phyloP scores from a whole-genome alignment of 2,329 filamentous ascomycete species.

The Penicillium janthinellum region DNA sequence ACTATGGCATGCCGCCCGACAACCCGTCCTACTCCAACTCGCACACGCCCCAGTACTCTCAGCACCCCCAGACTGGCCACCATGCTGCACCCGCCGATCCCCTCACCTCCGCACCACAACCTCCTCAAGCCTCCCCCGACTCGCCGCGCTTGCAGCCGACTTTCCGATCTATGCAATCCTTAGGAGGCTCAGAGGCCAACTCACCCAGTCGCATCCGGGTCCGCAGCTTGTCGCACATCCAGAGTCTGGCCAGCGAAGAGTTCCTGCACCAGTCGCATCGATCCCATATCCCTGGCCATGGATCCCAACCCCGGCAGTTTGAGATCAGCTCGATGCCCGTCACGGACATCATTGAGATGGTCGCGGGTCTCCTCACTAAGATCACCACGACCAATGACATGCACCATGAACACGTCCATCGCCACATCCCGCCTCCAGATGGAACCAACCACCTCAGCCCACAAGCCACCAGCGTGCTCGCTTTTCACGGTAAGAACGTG shows the following conservation, averaged over 20 bases:
- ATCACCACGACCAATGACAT: conserved; percentile 96
- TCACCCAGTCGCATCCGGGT: conserved; percentile 71
- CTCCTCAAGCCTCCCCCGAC: conserved; percentile 43
- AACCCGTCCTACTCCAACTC: conserved; percentile 17
- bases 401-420: conserved; percentile 88
- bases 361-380: conserved; percentile 91
- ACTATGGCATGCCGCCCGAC: conserved; percentile 29
- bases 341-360: conserved; percentile 97
- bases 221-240: conserved; percentile 86
- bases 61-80: conserved; percentile 26
- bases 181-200: conserved; percentile 45
- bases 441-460: conserved; percentile 61
- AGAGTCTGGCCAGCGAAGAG: conserved; percentile 81
- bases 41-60: conserved; percentile 24
- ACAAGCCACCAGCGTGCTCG: conserved; percentile 75
- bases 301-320: conserved; percentile 65
- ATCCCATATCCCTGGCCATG: conserved; percentile 45
- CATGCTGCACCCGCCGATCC: conserved; percentile 27
- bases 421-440: conserved; percentile 65
- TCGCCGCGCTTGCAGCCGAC: conserved; percentile 51
- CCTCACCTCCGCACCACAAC: conserved; percentile 30
- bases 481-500: conserved; percentile 97
- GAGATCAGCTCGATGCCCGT: conserved; percentile 99
- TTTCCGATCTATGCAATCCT: conserved; percentile 46
- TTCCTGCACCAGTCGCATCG: conserved; percentile 54